Conservation (phyloP, 768 basidiomycete species). For the Tulasnella calospora region DNA sequence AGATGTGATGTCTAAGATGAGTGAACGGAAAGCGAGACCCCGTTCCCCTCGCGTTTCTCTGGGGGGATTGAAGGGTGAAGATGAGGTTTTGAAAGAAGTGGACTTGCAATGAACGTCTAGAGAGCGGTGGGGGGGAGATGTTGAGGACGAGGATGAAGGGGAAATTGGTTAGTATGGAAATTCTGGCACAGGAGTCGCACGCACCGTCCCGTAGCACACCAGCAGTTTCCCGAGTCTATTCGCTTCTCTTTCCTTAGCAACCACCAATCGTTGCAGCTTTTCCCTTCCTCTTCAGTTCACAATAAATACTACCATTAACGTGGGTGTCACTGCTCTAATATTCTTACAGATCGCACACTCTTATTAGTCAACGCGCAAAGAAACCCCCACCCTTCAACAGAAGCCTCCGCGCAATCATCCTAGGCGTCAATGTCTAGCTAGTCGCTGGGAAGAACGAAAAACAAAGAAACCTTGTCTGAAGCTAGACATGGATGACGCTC, state of each 20-base stretch:
- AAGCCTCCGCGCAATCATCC: background rate
- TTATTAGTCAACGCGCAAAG: no score
- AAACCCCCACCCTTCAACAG: background rate
- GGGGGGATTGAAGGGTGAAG: background rate
- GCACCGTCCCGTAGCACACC: background rate
- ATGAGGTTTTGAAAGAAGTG: background rate
- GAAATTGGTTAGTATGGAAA: background rate
- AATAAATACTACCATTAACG: background rate
- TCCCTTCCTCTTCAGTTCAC: background rate
- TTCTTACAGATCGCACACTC: background rate
- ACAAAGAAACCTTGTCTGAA: constrained; percentile 6
- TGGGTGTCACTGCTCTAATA: background rate
- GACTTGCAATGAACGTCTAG: background rate
- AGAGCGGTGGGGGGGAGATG: background rate
- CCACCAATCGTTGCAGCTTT: background rate
- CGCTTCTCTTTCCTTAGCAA: constrained; percentile 8
- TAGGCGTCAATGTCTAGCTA: background rate
- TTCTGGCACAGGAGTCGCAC: background rate
- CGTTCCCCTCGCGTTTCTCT: background rate
- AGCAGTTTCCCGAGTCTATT: constrained; percentile 8
- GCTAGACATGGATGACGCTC: background rate
- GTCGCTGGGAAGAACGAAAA: constrained; percentile 1
- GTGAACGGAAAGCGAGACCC: constrained; percentile 3
- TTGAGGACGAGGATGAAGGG: background rate
- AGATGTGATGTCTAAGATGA: background rate